These are phyloP conservation scores for Crataegus laevigata DNA, from an alignment of 306 rosid genomes.

Conservation along the genomic window DNA sequence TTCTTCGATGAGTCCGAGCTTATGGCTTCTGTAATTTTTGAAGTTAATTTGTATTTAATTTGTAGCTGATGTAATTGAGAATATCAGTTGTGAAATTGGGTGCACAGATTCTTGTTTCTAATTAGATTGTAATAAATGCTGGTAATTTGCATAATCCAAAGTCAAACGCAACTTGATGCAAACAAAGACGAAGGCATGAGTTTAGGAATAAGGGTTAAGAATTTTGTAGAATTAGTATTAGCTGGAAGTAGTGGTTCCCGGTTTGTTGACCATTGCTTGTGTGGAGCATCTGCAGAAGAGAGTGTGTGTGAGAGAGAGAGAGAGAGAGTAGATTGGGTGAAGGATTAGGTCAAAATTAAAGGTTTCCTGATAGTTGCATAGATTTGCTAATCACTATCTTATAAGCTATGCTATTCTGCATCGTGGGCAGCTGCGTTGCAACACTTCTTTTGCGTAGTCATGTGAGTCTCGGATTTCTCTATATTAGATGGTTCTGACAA, in stretches of 20 bases:
- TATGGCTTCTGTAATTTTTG: background rate
- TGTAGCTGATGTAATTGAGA: background rate
- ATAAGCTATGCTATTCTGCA: background rate
- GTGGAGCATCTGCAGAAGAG: background rate
- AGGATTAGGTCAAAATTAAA: background rate
- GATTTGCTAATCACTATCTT: background rate
- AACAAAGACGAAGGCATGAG: background rate
- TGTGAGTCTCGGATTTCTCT: background rate
- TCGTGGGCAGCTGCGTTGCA: background rate
- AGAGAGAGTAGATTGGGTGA: background rate
- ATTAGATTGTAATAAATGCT: background rate
- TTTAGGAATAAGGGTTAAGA: background rate
- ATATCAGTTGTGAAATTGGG: background rate
- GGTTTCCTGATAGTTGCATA: background rate
- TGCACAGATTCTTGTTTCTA: background rate
- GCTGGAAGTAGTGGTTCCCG: background rate
- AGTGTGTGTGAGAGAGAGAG: too few relatives aligned
- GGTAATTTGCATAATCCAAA: background rate
- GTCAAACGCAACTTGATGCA: background rate
- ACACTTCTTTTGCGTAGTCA: background rate
- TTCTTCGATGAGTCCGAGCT: background rate
- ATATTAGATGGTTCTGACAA: background rate
- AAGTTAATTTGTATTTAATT: background rate
- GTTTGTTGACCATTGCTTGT: background rate
- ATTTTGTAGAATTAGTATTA: background rate